Evolutionary conservation across 139 green algal genomes (phyloP).

Genomic region (Chlamydomonas sp.): DNA sequence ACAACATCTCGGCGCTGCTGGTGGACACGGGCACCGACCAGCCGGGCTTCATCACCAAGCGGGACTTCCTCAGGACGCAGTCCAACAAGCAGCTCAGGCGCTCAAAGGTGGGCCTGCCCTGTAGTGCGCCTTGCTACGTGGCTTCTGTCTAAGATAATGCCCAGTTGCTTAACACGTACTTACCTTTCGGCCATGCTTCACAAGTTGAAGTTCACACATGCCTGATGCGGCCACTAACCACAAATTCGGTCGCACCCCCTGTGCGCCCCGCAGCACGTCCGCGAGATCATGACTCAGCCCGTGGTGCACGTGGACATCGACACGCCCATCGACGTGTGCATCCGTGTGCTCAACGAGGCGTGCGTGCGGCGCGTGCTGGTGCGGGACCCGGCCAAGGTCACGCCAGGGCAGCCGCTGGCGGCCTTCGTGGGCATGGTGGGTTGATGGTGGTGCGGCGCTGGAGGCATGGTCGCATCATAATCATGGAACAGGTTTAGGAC

Average conservation of each 20-base stretch:
- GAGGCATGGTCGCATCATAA: too few relatives aligned
- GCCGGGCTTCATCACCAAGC: constrained; percentile 57
- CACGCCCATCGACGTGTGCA: constrained; percentile 34
- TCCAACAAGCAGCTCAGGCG: constrained; percentile 37
- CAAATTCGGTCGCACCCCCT: background rate
- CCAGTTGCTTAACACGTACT: background rate
- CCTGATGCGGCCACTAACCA: background rate
- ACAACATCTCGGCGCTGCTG: constrained; percentile 52
- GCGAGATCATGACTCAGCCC: constrained; percentile 56
- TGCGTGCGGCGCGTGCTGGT: constrained; percentile 48
- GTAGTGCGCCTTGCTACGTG: background rate
- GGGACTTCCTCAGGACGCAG: constrained; percentile 54
- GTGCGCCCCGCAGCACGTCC: background rate
- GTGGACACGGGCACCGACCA: constrained; percentile 49
- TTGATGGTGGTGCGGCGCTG: background rate
- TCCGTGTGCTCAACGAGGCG: background rate
- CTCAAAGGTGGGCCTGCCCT: background rate
- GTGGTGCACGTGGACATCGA: constrained; percentile 43
- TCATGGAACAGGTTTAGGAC: too few relatives aligned
- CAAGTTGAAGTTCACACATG: background rate
- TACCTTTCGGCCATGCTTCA: background rate
- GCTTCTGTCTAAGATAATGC: background rate
- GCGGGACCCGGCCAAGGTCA: constrained; percentile 11
- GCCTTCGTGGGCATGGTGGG: constrained; percentile 47
- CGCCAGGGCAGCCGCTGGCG: constrained; percentile 20